phyloP scores from a whole-genome alignment of 352 stramenopile species.

The Phytophthora macrochlamydospora region DNA sequence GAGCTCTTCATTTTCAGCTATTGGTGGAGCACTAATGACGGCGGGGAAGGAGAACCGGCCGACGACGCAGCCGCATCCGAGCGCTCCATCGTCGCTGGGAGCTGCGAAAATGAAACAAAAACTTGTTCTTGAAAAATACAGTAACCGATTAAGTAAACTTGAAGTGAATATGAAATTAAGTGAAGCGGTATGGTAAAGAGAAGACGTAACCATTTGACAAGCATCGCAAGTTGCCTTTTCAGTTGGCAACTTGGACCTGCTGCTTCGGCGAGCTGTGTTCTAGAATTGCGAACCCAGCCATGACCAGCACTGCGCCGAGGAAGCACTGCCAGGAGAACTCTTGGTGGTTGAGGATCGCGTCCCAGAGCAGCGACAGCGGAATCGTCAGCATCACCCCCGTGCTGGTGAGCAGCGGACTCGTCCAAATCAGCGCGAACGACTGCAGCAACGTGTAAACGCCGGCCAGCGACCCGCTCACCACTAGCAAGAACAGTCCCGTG shows the following conservation, averaged over 20 bases:
- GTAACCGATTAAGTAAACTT: not conserved
- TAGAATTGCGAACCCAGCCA: slow-evolving; percentile 30
- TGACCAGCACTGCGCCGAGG: slow-evolving; percentile 34
- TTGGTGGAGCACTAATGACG: too few relatives aligned
- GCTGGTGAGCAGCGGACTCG: slow-evolving; percentile 42
- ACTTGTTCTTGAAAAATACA: not conserved
- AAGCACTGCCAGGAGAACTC: slow-evolving; percentile 39
- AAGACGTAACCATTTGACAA: too few relatives aligned
- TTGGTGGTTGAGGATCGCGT: slow-evolving; percentile 33
- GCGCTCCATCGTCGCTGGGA: not conserved
- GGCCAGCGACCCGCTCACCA: slow-evolving; percentile 18
- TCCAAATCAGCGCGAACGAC: slow-evolving; percentile 39
- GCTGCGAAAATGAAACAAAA: not conserved
- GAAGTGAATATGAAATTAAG: too few relatives aligned
- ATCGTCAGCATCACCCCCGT: slow-evolving; percentile 49
- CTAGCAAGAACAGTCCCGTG: slow-evolving; percentile 25
- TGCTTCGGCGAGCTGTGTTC: not conserved
- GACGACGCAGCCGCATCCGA: not conserved
- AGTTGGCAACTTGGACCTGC: too few relatives aligned
- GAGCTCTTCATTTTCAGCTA: too few relatives aligned
- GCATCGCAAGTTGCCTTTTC: too few relatives aligned
- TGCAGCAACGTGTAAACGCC: slow-evolving; percentile 31
- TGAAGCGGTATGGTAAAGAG: too few relatives aligned
- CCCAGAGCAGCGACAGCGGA: slow-evolving; percentile 35
- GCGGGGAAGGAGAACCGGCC: not conserved